Percentiles rank a stretch among this genome's conserved stretches.
These are phyloP conservation scores for Neoboletus brunneissimus DNA, from an alignment of 768 basidiomycete species.

Conservation along the genomic window DNA sequence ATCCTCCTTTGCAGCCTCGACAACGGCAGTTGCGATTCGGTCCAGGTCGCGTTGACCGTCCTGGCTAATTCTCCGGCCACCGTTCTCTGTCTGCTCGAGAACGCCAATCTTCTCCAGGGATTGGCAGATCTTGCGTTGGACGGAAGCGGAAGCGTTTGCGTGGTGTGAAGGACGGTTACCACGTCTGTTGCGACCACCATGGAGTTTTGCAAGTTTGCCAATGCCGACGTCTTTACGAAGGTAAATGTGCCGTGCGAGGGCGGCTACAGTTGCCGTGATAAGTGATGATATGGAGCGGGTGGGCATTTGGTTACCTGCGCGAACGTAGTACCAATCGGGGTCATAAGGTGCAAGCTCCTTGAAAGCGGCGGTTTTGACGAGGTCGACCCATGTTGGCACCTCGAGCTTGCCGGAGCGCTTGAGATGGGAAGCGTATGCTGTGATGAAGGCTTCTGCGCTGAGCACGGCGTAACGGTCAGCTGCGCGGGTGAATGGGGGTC, in stretches of 20 bases:
- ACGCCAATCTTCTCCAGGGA: constrained; percentile 98
- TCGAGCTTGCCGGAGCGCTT: constrained; percentile 99
- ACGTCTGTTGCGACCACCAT: constrained; percentile 93
- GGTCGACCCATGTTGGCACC: constrained; percentile 96
- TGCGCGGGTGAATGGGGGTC: background rate
- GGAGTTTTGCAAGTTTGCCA: constrained; percentile 91
- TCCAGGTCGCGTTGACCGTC: constrained; percentile 96
- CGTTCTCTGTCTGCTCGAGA: constrained; percentile 88
- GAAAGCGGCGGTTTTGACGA: constrained; percentile 96
- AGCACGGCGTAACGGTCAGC: background rate
- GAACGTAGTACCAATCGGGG: constrained; percentile 99
- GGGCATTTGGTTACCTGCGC: constrained; percentile 67
- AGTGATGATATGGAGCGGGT: background rate
- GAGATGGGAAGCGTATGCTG: constrained; percentile 91
- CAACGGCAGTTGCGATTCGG: constrained; percentile 88
- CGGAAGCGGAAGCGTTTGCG: constrained; percentile 76
- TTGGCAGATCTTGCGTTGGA: constrained; percentile 96
- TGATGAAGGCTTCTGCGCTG: constrained; percentile 92
- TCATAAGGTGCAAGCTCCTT: constrained; percentile 99
- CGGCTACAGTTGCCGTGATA: constrained; percentile 50
- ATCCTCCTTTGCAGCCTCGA: constrained; percentile 72
- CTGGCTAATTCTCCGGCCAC: constrained; percentile 93
- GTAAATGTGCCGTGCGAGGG: constrained; percentile 98
- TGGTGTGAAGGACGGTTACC: constrained; percentile 98
- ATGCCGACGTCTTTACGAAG: constrained; percentile 96